These are phyloP conservation scores for Eucalyptus viminalis DNA, from an alignment of 345 rosid species.

Conservation along the genomic window DNA sequence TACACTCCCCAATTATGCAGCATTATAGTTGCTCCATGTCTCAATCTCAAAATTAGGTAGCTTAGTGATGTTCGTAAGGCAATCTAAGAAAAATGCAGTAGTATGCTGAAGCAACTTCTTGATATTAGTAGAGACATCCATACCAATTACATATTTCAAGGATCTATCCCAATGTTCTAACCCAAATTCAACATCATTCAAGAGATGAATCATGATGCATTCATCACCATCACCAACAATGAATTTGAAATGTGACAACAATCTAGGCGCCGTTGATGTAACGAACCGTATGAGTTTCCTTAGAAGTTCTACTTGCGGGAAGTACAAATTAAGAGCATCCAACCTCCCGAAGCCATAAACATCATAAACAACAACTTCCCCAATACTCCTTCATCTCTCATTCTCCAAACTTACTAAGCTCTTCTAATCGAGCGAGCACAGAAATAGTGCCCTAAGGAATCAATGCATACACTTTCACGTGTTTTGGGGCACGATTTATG, in stretches of 20 bases:
- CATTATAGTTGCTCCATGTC: neutral
- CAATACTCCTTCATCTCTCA: neutral
- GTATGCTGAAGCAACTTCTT: neutral
- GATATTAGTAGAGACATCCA: neutral
- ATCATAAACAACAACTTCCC: neutral
- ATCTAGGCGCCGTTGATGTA: neutral
- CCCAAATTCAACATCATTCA: neutral
- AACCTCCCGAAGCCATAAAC: neutral
- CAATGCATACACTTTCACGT: neutral
- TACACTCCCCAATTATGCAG: neutral
- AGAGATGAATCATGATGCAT: neutral
- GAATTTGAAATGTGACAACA: neutral
- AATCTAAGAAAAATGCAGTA: neutral
- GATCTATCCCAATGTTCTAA: neutral
- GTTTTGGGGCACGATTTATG: neutral
- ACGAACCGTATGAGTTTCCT: neutral
- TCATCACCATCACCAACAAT: accelerated
- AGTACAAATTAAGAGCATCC: neutral
- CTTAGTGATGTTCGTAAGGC: neutral
- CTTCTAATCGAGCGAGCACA: neutral
- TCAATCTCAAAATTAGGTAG: neutral
- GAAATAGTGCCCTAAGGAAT: neutral
- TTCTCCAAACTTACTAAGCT: neutral
- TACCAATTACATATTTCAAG: neutral
- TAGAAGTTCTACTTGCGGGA: neutral